phyloP scores from a whole-genome alignment of 768 basidiomycete genomes.

The Collybia mongolica region DNA sequence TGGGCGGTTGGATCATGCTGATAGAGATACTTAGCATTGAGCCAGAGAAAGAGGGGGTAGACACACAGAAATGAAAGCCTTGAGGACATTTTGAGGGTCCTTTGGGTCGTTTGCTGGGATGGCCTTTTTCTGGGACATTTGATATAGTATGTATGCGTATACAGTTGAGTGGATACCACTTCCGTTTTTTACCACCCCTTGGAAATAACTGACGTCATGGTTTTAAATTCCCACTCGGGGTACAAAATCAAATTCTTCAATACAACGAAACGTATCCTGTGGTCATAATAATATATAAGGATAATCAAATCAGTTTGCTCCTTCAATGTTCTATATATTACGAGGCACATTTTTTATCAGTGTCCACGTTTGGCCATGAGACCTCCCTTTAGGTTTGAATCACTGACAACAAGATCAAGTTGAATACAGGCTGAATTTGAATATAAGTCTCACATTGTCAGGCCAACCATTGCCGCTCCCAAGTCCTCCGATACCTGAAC shows the following conservation, averaged over 20 bases:
- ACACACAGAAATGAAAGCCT: constrained; percentile 15
- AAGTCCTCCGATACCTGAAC: constrained; percentile 74
- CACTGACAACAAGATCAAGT: constrained; percentile 35
- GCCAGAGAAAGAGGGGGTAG: background rate
- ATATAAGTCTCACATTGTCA: constrained; percentile 69
- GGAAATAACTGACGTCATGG: constrained; percentile 11
- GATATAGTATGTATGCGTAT: too few relatives aligned
- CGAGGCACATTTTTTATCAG: constrained; percentile 31
- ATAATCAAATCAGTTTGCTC: too few relatives aligned
- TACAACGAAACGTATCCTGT: too few relatives aligned
- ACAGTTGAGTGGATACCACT: background rate
- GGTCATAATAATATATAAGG: too few relatives aligned
- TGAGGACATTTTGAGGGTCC: constrained; percentile 7
- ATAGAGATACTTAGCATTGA: background rate
- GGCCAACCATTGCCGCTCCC: constrained; percentile 91
- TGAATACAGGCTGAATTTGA: background rate
- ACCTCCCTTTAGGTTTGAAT: constrained; percentile 69
- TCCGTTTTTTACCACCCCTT: too few relatives aligned
- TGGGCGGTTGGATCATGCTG: constrained; percentile 47
- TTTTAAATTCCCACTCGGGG: background rate
- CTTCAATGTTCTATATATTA: background rate
- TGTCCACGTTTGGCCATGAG: constrained; percentile 66
- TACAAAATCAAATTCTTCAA: too few relatives aligned
- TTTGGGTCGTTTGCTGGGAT: background rate
- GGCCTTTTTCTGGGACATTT: too few relatives aligned